Base-by-base conservation (phyloP, 768 basidiomycete species). In the Leccinellum luteum region DNA sequence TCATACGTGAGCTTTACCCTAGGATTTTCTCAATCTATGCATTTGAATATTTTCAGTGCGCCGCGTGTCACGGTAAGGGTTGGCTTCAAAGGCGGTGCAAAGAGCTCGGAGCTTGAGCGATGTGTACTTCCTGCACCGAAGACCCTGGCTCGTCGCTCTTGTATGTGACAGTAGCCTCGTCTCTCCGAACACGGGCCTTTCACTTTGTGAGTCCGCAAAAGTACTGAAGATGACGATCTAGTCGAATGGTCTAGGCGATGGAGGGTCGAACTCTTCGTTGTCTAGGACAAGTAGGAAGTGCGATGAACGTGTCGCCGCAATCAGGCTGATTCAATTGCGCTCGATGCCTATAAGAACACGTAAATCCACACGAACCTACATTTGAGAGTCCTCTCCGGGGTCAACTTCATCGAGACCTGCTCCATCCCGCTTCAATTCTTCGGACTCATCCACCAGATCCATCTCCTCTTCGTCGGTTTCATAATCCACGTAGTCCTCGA, bases 361-460 rank as follows among this genome's bases (percentile, higher is more conserved):
- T 17, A 28, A 19, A 28, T 2, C 15, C n/a, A 8, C 1, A 32
- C 43, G 10, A n/a, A 43, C 13, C n/a, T 60, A 58, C 54, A 52
- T 48, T 44, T 31, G 52, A 27, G 51, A 61, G 19, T 58, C 63
- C 7, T 65, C 60, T 41, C 31, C 56, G 34, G 59, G 58, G 4
- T 54, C 56, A 28, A 34, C 53, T 1, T 72, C 73, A 2, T 80
- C 80, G 28, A 78, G 61, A 12, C 73, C 77, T 34, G 62, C 60
- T 0, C 69, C 69, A 65, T 83, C 81, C 54, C 51, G 68, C 56
- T 54, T 65, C 34, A 78, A 44, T 56, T 80, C 81, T 44, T 79
- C 75, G n/a, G 75, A 64, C 56, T 84, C 81, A 9, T 81, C 57
- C 5, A 79, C 74, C 38, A 70, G 57, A 58, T 85, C 76, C 63